Evolutionary conservation across 257 asterid species (phyloP), one percentile per base, ranked within the genome.

Genomic region (Scutellaria minor): DNA sequence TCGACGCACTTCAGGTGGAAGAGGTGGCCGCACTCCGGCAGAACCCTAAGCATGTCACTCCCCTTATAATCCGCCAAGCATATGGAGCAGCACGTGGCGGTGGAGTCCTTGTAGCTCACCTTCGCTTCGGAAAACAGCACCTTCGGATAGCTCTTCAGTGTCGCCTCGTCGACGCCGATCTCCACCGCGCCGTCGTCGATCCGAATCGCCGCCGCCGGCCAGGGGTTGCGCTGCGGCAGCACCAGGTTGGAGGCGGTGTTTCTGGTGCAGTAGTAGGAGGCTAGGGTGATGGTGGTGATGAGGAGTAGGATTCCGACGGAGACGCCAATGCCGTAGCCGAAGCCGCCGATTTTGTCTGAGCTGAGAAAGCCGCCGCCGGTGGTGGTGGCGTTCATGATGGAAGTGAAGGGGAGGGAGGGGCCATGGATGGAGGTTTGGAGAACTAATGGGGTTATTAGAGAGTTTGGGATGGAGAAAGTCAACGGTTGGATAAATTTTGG

Each of bases 21-120:
- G 10, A 89, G 76, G 61, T 93, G 98, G 27, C 90, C 87, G 71
- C 98, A 93, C 31, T 89, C 98, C 3, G 98, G 97, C 82, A 93
- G 65, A 45, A 66, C 51, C 77, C 96, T 79, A 12, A 91, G 79
- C 81, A 69, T 53, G 42, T 93, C 96, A 27, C 74, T 79, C 53
- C 58, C 71, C 79, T 83, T 87, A 64, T 93, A 93, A 54, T 93
- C 97, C 12, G 88, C 96, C 62, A 93, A 77, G 77, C 98, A 93
- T 45, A 93, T 85, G n/a, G 97, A 90, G 61, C 98, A 93, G 66
- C 95, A 86, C 12, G 85, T 31, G 15, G 83, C 83, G 6, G 91
- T 81, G 9, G 98, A 79, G 56, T 85, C 89, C 65, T 74, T 73
- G 56, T 78, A 79, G 47, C 77, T 81, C 68, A 51, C 70, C 79